Conservation (phyloP, 495 filamentous ascomycete species). For the Sporormia fimetaria region DNA sequence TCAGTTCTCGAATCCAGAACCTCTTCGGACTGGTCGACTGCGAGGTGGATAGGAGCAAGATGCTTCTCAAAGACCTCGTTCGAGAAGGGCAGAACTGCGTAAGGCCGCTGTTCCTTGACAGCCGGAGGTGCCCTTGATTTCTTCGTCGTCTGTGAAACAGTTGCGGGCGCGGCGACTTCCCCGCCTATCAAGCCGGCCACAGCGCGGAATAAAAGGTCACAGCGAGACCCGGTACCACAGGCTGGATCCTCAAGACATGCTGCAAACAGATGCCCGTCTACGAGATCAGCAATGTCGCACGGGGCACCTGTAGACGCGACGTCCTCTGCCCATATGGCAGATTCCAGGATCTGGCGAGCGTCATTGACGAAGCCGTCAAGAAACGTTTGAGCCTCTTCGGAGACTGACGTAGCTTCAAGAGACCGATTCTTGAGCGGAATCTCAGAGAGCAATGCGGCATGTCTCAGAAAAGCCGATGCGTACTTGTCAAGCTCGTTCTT, state of each 20-base stretch:
- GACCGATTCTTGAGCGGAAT: slow-evolving; percentile 27
- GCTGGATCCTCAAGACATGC: slow-evolving; percentile 11
- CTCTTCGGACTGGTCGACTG: slow-evolving; percentile 26
- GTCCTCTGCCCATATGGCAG: slow-evolving; percentile 8
- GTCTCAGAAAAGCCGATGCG: slow-evolving; percentile 26
- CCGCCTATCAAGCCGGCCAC: background rate
- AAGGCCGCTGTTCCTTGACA: no score
- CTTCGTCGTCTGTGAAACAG: slow-evolving; percentile 2
- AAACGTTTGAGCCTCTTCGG: slow-evolving; percentile 12
- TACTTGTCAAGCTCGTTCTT: background rate
- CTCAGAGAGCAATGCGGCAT: slow-evolving; percentile 29
- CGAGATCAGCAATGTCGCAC: slow-evolving; percentile 47
- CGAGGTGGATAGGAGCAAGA: slow-evolving; percentile 42
- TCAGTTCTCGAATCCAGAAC: slow-evolving; percentile 15
- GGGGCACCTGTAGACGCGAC: background rate
- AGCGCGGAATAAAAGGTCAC: slow-evolving; percentile 11
- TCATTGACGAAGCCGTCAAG: slow-evolving; percentile 11
- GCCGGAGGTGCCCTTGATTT: no score
- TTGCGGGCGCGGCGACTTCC: background rate
- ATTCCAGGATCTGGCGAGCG: slow-evolving; percentile 4
- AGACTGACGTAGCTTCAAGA: background rate
- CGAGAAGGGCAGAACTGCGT: slow-evolving; percentile 47
- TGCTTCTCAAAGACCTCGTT: slow-evolving; percentile 49
- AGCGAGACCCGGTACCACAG: slow-evolving; percentile 1
- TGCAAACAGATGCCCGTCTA: slow-evolving; percentile 54